phyloP scores from a whole-genome alignment of 306 rosid species.

The Pterocarpus santalinus region DNA sequence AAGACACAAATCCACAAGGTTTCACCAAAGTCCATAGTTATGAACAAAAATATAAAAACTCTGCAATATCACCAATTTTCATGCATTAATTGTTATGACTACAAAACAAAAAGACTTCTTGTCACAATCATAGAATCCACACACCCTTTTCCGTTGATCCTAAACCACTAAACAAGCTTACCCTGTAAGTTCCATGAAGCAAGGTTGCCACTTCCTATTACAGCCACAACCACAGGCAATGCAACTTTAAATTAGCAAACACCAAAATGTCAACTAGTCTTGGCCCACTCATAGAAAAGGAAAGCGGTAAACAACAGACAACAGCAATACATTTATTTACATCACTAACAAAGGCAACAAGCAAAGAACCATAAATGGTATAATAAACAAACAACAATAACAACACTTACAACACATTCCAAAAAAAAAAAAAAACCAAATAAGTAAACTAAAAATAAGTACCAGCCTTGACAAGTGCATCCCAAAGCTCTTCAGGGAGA shows the following conservation, averaged over 20 bases:
- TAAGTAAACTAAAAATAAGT: constrained; percentile 32
- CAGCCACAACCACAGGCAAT: constrained; percentile 29
- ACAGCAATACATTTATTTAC: constrained; percentile 11
- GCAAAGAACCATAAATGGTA: constrained; percentile 16
- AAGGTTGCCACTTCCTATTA: constrained; percentile 1
- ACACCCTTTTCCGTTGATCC: background rate
- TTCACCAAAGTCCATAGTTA: background rate
- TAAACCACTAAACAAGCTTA: constrained; percentile 19
- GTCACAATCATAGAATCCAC: constrained; percentile 24
- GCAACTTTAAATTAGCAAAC: constrained; percentile 17
- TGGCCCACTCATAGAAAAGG: constrained; percentile 33
- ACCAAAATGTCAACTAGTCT: constrained; percentile 14
- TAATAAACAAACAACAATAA: constrained; percentile 10
- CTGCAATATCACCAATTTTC: constrained; percentile 22
- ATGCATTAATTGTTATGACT: background rate
- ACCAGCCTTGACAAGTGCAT: constrained; percentile 74
- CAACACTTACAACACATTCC: background rate
- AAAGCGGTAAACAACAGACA: background rate
- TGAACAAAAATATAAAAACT: constrained; percentile 1
- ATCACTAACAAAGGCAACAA: background rate
- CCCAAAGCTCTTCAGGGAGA: constrained; percentile 70
- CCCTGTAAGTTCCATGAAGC: background rate
- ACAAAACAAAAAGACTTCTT: background rate
- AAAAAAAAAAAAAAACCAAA: background rate
- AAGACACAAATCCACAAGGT: constrained; percentile 2